Evolutionary conservation across 805 yeast species (phyloP), one percentile per base, ranked within the genome.

Genomic region (Myxozyma kluyveri): DNA sequence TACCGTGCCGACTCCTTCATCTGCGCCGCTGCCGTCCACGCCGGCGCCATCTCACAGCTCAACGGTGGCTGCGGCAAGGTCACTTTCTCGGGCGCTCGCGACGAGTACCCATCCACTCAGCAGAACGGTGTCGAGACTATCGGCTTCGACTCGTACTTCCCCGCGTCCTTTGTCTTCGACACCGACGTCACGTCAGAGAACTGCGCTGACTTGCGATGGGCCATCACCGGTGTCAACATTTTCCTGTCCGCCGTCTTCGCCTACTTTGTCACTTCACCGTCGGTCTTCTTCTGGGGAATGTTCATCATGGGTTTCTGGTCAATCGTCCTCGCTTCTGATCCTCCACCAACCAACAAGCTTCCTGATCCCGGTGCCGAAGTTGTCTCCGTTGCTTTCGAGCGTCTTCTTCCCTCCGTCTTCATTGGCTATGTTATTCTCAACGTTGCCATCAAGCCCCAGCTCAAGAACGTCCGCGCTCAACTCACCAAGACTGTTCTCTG

Each of bases 1-100:
- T 90, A 88, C 64, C 74, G 98, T 57, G 90, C 88, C 0, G 98
- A 90, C 69, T 87, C 96, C 0, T 89, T 75, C 61, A 83, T 91
- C 0, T 90, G 98, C 66, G 91, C 89, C 0, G 85, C 96, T 2
- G 97, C 93, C 0, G 79, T 86, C 3, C 96, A 90, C 67, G 82
- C 90, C 1, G 96, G 96, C 1, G 67, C 83, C 0, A 70, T 89
- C 0, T 83, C 93, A 0, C 83, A 91, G 12, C 63, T 75, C 24
- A 72, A 71, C 52, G 98, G 98, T 1, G 96, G 96, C 0, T 84
- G 91, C 65, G 89, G 86, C 0, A 72, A 76, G 45, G 59, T 86
- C 17, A 69, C 80, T 1, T 83, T 80, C 66, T 63, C 68, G 6
- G 88, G 91, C 4, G 69, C 78, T 2, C 77, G 76, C 42, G 65